Evolutionary conservation across 169 alveolate genomes (phyloP), one percentile per base, ranked within the genome.

Genomic region (Plasmodium yoelii): DNA sequence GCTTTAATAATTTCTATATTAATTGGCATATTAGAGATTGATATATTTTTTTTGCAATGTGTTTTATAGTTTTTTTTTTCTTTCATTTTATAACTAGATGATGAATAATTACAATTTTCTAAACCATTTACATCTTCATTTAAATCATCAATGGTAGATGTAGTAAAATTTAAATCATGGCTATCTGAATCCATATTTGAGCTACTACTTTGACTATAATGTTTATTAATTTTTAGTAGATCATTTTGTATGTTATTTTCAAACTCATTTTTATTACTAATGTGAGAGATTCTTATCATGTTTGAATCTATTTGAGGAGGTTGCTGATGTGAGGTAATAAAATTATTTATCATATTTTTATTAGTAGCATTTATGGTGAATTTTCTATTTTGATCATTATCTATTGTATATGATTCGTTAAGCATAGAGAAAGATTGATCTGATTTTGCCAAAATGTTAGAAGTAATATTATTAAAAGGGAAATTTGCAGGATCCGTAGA

Each of bases 1-100:
- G 87, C 57, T 60, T 86, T 86, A 13, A 86, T 86, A 39, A 86
- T 61, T 86, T 86, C 87, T n/a, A 65, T 74, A 70, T 86, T 68
- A 9, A 86, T 71, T 10, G 74, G 87, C 1, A 86, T 86, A 24
- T 86, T 86, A 39, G 55, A 22, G 42, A 86, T 9, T 1, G 91
- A 86, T 44, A 86, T 69, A 42, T 65, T 65, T 42, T 26, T 86
- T 49, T 26, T 70, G 39, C 22, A 63, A 56, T 44, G 59, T 24
- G 69, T 71, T 69, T 86, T 60, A 39, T 86, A 86, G 5, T 8
- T 12, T 24, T 82, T 67, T 13, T 46, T 63, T 60, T 47, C 71
- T 64, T 70, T 86, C 13, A 28, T 24, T 34, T 34, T 34, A 3
- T 34, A 34, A 19, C 57, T 51, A 24, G 28, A 7, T 2, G 70